These are phyloP conservation scores for Stephania cephalantha DNA, from an alignment of 164 flowering plant genomes.

Conservation along the genomic window DNA sequence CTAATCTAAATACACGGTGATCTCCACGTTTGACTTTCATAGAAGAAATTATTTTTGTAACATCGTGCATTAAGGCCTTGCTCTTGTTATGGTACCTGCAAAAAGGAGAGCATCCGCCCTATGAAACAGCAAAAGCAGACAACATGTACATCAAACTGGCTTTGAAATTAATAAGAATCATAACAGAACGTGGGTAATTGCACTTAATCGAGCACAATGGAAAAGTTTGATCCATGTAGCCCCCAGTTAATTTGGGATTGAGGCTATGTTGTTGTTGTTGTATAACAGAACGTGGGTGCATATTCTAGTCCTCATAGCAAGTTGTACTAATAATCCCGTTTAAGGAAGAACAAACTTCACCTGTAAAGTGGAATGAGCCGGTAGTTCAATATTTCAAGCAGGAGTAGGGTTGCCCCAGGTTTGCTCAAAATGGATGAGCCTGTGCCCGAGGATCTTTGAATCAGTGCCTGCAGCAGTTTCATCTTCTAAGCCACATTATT, in stretches of 20 bases:
- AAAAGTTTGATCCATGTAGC: too few relatives aligned
- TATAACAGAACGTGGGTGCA: background rate
- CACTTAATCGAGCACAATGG: too few relatives aligned
- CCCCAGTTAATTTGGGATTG: too few relatives aligned
- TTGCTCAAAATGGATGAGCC: slow-evolving; percentile 61
- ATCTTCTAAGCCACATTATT: slow-evolving; percentile 2
- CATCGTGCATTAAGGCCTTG: slow-evolving; percentile 85
- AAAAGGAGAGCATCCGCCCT: slow-evolving; percentile 7
- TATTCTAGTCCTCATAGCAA: background rate
- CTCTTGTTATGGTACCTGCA: slow-evolving; percentile 87
- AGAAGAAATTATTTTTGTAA: slow-evolving; percentile 75
- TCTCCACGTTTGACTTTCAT: slow-evolving; percentile 89
- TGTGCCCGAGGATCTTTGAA: slow-evolving; percentile 66
- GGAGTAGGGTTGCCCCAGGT: slow-evolving; percentile 67
- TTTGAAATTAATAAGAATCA: background rate
- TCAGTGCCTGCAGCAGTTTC: slow-evolving; percentile 50
- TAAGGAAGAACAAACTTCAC: slow-evolving; percentile 26
- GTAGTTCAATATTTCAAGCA: slow-evolving; percentile 88
- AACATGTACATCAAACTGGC: background rate
- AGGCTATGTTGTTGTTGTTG: too few relatives aligned
- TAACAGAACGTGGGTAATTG: background rate
- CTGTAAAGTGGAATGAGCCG: slow-evolving; percentile 94
- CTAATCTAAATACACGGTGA: slow-evolving; percentile 89
- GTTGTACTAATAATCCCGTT: background rate
- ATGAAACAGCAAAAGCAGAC: background rate